Conservation (phyloP, 257 asterid genomes). For the Cynanchum wilfordii region DNA sequence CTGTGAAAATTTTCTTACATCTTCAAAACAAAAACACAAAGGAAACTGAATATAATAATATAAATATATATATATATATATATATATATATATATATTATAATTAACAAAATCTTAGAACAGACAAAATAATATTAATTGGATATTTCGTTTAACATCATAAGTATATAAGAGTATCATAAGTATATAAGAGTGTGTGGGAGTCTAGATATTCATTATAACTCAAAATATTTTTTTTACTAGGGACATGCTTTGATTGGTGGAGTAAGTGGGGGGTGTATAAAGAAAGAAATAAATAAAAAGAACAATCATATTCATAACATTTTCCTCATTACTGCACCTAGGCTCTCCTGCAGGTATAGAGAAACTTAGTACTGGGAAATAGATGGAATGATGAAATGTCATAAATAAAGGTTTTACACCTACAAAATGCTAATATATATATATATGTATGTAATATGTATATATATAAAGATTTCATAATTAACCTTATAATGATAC, state of each 20-base stretch:
- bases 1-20: not conserved
- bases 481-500: slow-evolving; percentile 1
- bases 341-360: slow-evolving; percentile 5
- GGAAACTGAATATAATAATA: not conserved
- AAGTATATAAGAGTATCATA: too few relatives aligned
- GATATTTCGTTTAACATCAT: too few relatives aligned
- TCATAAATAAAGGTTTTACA: not conserved
- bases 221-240: too few relatives aligned
- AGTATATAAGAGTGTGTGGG: too few relatives aligned
- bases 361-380: not conserved
- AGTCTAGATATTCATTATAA: too few relatives aligned
- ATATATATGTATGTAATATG: too few relatives aligned
- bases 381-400: not conserved
- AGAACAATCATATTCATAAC: not conserved
- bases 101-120: not conserved
- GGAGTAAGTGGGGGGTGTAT: not conserved
- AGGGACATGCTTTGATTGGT: not conserved
- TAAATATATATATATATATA: not conserved
- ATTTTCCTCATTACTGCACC: not conserved
- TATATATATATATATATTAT: not conserved
- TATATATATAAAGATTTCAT: not conserved
- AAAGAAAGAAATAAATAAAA: not conserved
- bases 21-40: not conserved
- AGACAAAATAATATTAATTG: not conserved
- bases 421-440: not conserved